A percentile compares a stretch with the other conserved stretches of the same genome.
Evolutionary conservation across 805 yeast genomes (phyloP).

Genomic region (Nadsonia fulvescens): DNA sequence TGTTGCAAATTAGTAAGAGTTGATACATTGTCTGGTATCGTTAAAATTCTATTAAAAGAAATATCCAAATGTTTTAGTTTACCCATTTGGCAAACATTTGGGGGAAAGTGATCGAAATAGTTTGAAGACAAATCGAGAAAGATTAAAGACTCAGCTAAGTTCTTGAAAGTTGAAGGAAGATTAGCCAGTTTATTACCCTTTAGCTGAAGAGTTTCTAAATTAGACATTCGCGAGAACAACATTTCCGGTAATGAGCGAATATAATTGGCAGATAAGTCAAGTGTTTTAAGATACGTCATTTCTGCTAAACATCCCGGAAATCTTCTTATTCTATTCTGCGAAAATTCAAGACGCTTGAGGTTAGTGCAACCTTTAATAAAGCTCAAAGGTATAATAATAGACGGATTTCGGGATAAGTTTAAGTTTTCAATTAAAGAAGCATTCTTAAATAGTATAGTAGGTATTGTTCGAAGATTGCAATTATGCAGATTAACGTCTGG

Average conservation of each 20-base stretch:
- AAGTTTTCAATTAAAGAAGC: slow-evolving; percentile 66
- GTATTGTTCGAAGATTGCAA: slow-evolving; percentile 66
- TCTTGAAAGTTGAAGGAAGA: slow-evolving; percentile 40
- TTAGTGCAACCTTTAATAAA: slow-evolving; percentile 70
- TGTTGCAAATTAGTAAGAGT: slow-evolving; percentile 43
- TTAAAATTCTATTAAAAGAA: slow-evolving; percentile 56
- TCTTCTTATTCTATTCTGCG: slow-evolving; percentile 50
- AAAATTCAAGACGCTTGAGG: slow-evolving; percentile 46
- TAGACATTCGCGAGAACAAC: slow-evolving; percentile 35
- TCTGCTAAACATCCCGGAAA: slow-evolving; percentile 62
- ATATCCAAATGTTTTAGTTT: slow-evolving; percentile 53
- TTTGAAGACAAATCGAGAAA: slow-evolving; percentile 66
- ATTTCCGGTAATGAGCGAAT: slow-evolving; percentile 30
- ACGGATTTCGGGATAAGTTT: slow-evolving; percentile 75
- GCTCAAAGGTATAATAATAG: slow-evolving; percentile 66
- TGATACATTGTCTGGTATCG: slow-evolving; percentile 44
- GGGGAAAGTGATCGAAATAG: slow-evolving; percentile 36
- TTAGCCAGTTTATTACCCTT: slow-evolving; percentile 56
- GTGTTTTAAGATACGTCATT: slow-evolving; percentile 43
- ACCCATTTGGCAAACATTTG: slow-evolving; percentile 37
- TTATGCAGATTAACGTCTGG: slow-evolving; percentile 58
- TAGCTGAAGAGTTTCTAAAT: slow-evolving; percentile 38
- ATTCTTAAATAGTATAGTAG: slow-evolving; percentile 61
- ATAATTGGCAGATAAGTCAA: slow-evolving; percentile 67
- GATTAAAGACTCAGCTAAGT: slow-evolving; percentile 22